Evolutionary conservation across 305 asterid species (phyloP).

Genomic region (Salvia sclarea): DNA sequence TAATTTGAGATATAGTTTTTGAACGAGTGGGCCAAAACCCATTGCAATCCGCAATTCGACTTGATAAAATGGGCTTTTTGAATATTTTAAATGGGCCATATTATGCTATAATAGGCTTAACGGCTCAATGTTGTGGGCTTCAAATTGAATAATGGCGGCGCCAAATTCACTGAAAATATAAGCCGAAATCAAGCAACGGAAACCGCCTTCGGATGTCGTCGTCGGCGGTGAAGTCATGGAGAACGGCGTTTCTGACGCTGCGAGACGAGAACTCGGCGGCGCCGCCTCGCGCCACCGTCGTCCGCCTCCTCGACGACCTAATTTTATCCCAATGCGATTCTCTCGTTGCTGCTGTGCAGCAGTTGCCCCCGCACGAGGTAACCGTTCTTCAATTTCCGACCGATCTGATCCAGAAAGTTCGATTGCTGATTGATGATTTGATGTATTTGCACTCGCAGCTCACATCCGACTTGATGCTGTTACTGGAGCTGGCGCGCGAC

Average conservation of each 20-base stretch:
- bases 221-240: conserved; percentile 55
- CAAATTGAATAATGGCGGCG: no score
- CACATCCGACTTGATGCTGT: conserved; percentile 59
- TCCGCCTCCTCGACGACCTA: conserved; percentile 53
- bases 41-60: no score
- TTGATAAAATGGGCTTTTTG: no score
- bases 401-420: not conserved
- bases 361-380: conserved; percentile 74
- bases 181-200: not conserved
- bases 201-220: conserved; percentile 33
- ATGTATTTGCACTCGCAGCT: conserved; percentile 42
- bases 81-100: no score
- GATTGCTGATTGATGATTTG: not conserved
- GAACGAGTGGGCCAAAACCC: no score
- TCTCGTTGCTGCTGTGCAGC: conserved; percentile 54
- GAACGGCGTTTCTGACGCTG: conserved; percentile 72
- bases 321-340: conserved; percentile 57
- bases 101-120: no score
- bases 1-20: no score
- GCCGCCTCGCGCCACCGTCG: conserved; percentile 41
- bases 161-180: not conserved
- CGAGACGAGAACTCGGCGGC: conserved; percentile 66
- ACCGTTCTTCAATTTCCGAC: not conserved
- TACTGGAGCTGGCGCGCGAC: conserved; percentile 64
- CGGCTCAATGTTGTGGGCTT: no score